Evolutionary conservation across 495 filamentous ascomycete species (phyloP).

Genomic region (Penicillium coprophilum): DNA sequence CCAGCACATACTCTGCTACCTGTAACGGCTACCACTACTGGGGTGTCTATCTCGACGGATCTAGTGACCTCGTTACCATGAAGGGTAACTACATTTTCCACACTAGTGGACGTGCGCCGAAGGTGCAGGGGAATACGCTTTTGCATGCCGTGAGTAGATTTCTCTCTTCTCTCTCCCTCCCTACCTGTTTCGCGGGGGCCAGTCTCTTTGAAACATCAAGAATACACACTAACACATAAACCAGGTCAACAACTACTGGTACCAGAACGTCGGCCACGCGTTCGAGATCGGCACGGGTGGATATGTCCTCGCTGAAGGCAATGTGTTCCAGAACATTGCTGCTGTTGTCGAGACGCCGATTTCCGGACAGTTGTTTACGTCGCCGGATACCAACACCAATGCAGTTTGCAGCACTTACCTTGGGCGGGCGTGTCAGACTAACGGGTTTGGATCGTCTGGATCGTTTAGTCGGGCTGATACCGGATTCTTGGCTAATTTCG

Average conservation of each 20-base stretch:
- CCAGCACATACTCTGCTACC: conserved; percentile 39
- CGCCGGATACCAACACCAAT: conserved; percentile 37
- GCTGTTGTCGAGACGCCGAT: conserved; percentile 29
- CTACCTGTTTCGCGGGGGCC: background rate
- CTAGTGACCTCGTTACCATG: conserved; percentile 44
- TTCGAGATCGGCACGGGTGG: conserved; percentile 55
- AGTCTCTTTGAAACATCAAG: background rate
- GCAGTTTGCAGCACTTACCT: conserved; percentile 40
- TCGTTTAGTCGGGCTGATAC: conserved; percentile 38
- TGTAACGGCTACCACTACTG: conserved; percentile 51
- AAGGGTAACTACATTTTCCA: conserved; percentile 51
- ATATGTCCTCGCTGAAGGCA: conserved; percentile 58
- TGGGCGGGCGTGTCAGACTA: conserved; percentile 46
- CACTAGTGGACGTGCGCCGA: conserved; percentile 43
- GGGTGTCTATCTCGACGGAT: conserved; percentile 43
- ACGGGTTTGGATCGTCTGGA: conserved; percentile 47
- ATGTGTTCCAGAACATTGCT: conserved; percentile 55
- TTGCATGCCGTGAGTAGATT: conserved; percentile 36
- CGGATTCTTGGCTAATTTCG: conserved; percentile 48
- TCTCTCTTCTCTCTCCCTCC: too few relatives aligned
- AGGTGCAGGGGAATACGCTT: conserved; percentile 44
- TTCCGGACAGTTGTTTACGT: conserved; percentile 45
- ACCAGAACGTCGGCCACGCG: conserved; percentile 51
- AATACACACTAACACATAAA: background rate
- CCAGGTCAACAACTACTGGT: conserved; percentile 60